A percentile compares a stretch with the other conserved stretches of the same genome.
These are phyloP conservation scores for Citrus maxima DNA, from an alignment of 345 rosid species.

Conservation along the genomic window DNA sequence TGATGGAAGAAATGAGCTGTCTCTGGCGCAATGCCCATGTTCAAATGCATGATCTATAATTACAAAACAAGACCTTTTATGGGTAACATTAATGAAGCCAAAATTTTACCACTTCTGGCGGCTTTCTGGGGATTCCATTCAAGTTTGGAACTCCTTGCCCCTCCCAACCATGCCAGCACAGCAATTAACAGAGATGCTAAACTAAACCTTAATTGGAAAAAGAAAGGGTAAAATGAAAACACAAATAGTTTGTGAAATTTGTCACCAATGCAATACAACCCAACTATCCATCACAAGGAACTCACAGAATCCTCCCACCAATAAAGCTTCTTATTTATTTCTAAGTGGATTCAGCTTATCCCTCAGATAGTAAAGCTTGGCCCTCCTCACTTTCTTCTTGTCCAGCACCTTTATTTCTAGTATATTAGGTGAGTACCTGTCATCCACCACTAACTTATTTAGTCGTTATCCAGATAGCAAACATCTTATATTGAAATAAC, in stretches of 20 bases:
- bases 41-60: background rate
- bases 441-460: constrained; percentile 22
- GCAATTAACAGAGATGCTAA: background rate
- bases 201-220: background rate
- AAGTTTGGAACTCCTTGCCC: background rate
- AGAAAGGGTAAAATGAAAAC: background rate
- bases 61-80: background rate
- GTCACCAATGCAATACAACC: background rate
- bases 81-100: background rate
- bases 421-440: constrained; percentile 92
- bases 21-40: background rate
- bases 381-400: constrained; percentile 94
- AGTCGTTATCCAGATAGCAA: constrained; percentile 3
- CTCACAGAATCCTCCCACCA: background rate
- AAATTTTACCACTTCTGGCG: background rate
- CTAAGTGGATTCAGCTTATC: constrained; percentile 93
- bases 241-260: constrained; percentile 8
- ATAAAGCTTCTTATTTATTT: constrained; percentile 27
- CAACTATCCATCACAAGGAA: constrained; percentile 7
- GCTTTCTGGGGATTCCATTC: background rate
- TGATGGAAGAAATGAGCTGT: background rate
- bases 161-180: background rate
- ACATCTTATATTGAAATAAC: background rate
- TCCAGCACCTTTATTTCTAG: constrained; percentile 93
- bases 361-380: constrained; percentile 89